Percentiles rank a stretch among this genome's conserved stretches.
Conservation (phyloP, 1,284 basidiomycete genomes). For the Leccinum subrobustum region DNA sequence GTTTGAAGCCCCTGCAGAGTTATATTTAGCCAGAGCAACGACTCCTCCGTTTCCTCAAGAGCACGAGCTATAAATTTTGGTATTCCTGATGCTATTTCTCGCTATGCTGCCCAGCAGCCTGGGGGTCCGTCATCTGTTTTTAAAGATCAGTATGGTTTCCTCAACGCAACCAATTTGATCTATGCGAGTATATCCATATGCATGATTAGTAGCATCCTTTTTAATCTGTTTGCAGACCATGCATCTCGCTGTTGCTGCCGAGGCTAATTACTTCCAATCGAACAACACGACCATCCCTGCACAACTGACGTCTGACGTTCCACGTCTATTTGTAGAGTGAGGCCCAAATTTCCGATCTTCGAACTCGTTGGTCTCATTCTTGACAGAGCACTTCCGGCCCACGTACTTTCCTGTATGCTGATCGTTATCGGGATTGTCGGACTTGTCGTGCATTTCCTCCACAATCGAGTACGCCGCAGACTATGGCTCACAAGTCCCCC, state of each 20-base stretch:
- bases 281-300: slow-evolving; percentile 38
- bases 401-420: slow-evolving; percentile 47
- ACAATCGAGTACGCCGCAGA: slow-evolving; percentile 44
- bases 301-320: slow-evolving; percentile 38
- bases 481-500: slow-evolving; percentile 56
- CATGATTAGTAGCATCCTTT: background rate
- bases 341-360: slow-evolving; percentile 20
- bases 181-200: slow-evolving; percentile 45
- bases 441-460: slow-evolving; percentile 45
- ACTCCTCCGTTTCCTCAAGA: slow-evolving; percentile 49
- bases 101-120: slow-evolving; percentile 40
- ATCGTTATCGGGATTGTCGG: slow-evolving; percentile 47
- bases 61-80: slow-evolving; percentile 45
- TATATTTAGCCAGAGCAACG: slow-evolving; percentile 40
- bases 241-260: slow-evolving; percentile 54
- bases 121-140: slow-evolving; percentile 45
- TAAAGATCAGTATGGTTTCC: slow-evolving; percentile 46
- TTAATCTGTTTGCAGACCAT: slow-evolving; percentile 41
- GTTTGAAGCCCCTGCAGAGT: slow-evolving; percentile 36
- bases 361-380: slow-evolving; percentile 9
- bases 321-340: slow-evolving; percentile 57
- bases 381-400: slow-evolving; percentile 47
- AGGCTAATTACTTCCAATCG: slow-evolving; percentile 53
- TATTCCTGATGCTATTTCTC: slow-evolving; percentile 57
- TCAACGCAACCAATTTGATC: slow-evolving; percentile 45